Evolutionary conservation across 2,329 filamentous ascomycete species (phyloP).

Genomic region (Cordyceps javanica): DNA sequence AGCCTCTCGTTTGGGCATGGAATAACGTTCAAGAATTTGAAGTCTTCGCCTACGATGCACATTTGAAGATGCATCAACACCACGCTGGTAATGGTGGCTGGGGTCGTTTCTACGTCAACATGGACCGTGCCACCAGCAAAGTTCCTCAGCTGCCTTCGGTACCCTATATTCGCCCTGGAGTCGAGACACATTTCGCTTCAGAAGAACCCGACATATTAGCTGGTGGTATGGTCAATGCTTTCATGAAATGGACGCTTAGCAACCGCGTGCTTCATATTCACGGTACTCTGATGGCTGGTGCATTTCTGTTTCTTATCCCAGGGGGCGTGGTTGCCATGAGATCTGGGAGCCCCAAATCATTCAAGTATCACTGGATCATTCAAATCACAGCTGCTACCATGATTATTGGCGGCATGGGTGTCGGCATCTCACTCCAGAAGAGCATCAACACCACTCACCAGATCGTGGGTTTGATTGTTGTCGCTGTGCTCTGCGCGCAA

Average conservation of each 20-base stretch:
- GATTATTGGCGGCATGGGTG: not conserved
- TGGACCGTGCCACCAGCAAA: conserved; percentile 15
- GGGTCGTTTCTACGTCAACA: conserved; percentile 18
- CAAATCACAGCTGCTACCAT: conserved; percentile 6
- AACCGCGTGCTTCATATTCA: conserved; percentile 12
- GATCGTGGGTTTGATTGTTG: conserved; percentile 13
- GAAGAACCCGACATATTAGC: conserved; percentile 9
- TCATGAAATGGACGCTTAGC: conserved; percentile 1
- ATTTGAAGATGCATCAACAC: conserved; percentile 15
- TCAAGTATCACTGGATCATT: conserved; percentile 18
- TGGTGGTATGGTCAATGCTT: not conserved
- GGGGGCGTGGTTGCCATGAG: conserved; percentile 16
- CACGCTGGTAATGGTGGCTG: conserved; percentile 14
- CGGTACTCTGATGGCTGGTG: conserved; percentile 15
- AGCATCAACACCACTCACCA: conserved; percentile 13
- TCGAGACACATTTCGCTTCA: conserved; percentile 12
- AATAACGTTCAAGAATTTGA: conserved; percentile 19
- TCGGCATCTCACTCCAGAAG: not conserved
- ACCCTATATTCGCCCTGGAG: conserved; percentile 8
- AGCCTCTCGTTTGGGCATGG: conserved; percentile 23
- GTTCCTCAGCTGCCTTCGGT: conserved; percentile 8
- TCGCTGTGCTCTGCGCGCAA: conserved; percentile 12
- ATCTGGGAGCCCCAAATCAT: conserved; percentile 13
- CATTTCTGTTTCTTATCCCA: conserved; percentile 16
- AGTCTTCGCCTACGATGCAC: conserved; percentile 13